Evolutionary conservation across 805 yeast species (phyloP), one percentile per base, ranked within the genome.

Genomic region (Metschnikowia baotianmanensis): DNA sequence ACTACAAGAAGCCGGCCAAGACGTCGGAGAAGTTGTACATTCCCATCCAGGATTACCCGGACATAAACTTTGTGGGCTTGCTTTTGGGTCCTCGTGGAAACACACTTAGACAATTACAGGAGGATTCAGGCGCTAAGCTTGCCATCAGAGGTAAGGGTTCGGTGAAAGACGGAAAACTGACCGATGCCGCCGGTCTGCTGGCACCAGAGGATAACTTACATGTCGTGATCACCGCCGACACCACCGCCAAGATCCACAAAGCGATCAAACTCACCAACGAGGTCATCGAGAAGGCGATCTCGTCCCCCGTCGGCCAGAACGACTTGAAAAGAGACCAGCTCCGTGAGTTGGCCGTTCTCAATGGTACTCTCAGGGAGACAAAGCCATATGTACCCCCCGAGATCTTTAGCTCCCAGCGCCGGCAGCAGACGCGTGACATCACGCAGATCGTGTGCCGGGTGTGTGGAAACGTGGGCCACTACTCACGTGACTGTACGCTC

Each of bases 121-220:
- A 78, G 21, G 81, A 83, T 36, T 83, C 95, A 28, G 96, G 96
- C 1, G 96, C 98, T 13, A 78, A 76, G 50, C 83, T 93, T 44
- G 95, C 90, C 3, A 86, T 93, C 36, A 73, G 99, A 51, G 99
- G 99, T 20, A 82, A 85, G 51, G 99, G 99, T 0, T 90, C 97
- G 1, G 95, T 89, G 15, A 91, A 91, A 57, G 96, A 87, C 56
- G 98, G 98, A 23, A 84, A 81, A 59, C 61, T 64, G 18, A 53
- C 47, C 29, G 62, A 55, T 18, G 28, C 50, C 17, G 38, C 46
- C 31, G 49, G 53, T 21, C 50, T 56, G 11, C 52, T 42, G 43
- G 41, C 47, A 17, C 40, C 45, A 9, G 50, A 48, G 19, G 99
- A 95, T 44, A 95, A 88, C 30, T 63, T 95, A 40, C 99, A 93